Evolutionary conservation across 352 stramenopile genomes (phyloP), one percentile per base, ranked within the genome.

Genomic region (Globisporangium iwayamae): DNA sequence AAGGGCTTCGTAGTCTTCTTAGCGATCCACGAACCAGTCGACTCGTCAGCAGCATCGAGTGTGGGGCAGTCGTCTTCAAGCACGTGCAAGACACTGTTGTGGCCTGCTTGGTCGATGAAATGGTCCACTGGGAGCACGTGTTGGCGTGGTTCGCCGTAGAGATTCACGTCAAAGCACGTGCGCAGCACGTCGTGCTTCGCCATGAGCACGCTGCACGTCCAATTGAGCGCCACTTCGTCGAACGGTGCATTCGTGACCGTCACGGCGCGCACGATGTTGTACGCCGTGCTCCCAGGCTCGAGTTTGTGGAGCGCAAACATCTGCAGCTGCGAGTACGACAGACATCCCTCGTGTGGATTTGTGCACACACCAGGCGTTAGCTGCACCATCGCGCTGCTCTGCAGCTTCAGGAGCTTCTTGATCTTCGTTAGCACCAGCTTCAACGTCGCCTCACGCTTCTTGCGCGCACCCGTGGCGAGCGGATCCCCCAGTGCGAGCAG

Each of bases 251-350:
- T 45, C 3, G 39, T 41, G 7, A 84, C 63, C 5, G 68, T 63
- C 22, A 84, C 67, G 8, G 78, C 75, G 39, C 70, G 68, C 4
- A 70, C 68, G 43, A 87, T 73, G 47, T 85, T 87, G 66, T 87
- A 89, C 25, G 78, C 67, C 4, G 78, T 78, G 52, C 76, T 85
- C 3, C 54, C 45, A 0, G 77, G 76, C 9, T 73, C 60, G 30
- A 87, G 53, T 38, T 62, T 65, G 55, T 87, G 74, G 51, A 89
- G 56, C 52, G 78, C 76, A 43, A 83, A 74, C 77, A 89, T 87
- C 36, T 89, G 77, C 62, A 85, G 54, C 61, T 87, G 78, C 25
- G 75, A 48, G 51, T 83, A 89, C 53, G 75, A 85, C 56, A 86
- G 57, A 30, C 57, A 60, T 22, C 62, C 58, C 13, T 41, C 11